Evolutionary conservation across 2,329 filamentous ascomycete species (phyloP), one percentile per base, ranked within the genome.

Genomic region (Mycocentrospora acerina): DNA sequence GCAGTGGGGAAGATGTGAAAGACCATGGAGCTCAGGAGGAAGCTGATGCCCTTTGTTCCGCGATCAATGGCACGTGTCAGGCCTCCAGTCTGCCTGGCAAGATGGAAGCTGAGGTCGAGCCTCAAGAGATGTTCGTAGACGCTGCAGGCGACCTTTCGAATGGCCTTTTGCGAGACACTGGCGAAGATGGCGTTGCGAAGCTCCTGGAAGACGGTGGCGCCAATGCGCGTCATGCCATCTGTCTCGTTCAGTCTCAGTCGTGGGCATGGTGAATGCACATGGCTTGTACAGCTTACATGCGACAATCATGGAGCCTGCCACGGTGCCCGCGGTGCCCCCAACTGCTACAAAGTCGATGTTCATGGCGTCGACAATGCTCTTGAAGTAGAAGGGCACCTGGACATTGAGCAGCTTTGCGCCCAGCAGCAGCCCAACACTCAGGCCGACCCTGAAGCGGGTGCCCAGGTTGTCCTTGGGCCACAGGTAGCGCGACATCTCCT

Each of bases 351-450:
- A 84, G 67, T 98, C 93, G 53, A 98, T 80, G 66, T 98, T 98
- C 89, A 98, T 95, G 14, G 88, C 83, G 68, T 98, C 94, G 28
- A 98, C 88, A 50, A 98, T 97, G 68, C 75, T 90, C 76, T 97
- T 97, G 76, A 98, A 98, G 75, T 96, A 98, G 66, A 98, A 98
- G 0, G 93, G 93, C 31, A 98, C 89, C 72, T 98, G 90, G 12
- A 98, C 93, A 67, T 97, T 98, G 60, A 98, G 62, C 55, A 82
- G 82, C 77, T 98, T 98, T 63, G 90, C 89, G 42, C 90, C 88
- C 15, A 98, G 72, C 25, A 98, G 77, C 47, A 98, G 71, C 7
- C 78, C 81, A 3, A 98, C 78, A n/a, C 91, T 90, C 32, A 95
- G 71, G 9, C 86, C 81, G 24, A 98, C 93, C 47, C 93, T 83